Conservation (phyloP, 768 basidiomycete species). For the Antrodiella citrinella region DNA sequence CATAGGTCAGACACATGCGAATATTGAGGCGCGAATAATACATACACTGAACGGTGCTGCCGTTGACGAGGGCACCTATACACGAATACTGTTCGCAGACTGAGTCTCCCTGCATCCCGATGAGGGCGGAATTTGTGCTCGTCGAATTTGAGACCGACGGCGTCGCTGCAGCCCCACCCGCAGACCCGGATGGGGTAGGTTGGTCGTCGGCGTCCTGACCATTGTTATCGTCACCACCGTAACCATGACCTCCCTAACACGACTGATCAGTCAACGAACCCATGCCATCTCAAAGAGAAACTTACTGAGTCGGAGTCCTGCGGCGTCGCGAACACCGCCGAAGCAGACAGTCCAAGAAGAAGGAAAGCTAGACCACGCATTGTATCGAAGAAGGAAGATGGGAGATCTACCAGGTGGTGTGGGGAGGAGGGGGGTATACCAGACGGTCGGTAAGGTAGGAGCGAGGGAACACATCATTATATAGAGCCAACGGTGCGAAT, state of each 20-base stretch:
- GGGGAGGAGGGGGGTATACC: neutral
- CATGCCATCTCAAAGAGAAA: too few species aligned
- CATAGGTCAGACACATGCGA: neutral
- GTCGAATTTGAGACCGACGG: constrained; percentile 4
- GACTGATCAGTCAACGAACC: neutral
- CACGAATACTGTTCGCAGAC: constrained; percentile 15
- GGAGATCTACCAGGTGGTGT: neutral
- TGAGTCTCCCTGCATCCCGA: constrained; percentile 10
- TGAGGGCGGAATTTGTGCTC: constrained; percentile 4
- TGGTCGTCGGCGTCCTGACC: neutral
- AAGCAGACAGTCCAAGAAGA: neutral
- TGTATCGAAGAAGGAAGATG: neutral
- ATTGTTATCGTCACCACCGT: neutral
- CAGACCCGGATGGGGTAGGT: neutral
- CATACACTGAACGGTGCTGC: constrained; percentile 15
- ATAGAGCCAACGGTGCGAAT: neutral
- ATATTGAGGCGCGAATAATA: neutral
- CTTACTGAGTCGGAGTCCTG: neutral
- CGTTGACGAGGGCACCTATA: constrained; percentile 16
- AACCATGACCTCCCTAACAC: neutral
- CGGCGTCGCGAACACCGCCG: neutral
- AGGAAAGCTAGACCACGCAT: neutral
- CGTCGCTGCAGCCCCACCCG: neutral
- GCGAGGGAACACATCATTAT: neutral
- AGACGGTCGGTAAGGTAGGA: neutral